Conservation (phyloP, 1,284 basidiomycete genomes). For the Sanghuangporus weigelae region DNA sequence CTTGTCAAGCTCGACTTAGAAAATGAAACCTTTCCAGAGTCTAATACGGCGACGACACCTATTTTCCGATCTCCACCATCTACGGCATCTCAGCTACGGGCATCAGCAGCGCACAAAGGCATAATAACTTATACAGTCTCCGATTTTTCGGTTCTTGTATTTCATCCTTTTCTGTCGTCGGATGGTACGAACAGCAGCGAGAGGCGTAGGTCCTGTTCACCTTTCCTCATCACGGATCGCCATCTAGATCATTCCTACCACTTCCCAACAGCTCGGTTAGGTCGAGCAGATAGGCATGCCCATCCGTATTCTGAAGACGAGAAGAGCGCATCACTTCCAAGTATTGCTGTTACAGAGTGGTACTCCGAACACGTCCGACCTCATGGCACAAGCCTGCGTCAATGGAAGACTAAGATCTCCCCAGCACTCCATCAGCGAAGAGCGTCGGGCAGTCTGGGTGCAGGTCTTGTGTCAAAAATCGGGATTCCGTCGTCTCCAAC, state of each 20-base stretch:
- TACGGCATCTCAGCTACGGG: not conserved
- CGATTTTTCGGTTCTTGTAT: conserved; percentile 52
- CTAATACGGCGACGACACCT: not conserved
- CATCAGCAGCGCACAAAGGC: conserved; percentile 19
- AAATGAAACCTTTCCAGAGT: not conserved
- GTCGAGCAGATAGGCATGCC: conserved; percentile 37
- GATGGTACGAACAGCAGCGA: conserved; percentile 10
- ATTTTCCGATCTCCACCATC: not conserved
- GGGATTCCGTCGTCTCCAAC: conserved; percentile 14
- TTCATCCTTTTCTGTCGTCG: conserved; percentile 25
- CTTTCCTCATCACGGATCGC: conserved; percentile 61
- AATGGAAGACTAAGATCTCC: conserved; percentile 47
- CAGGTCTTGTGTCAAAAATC: conserved; percentile 10
- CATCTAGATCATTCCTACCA: conserved; percentile 48
- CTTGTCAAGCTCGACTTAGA: conserved; percentile 28
- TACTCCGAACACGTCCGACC: conserved; percentile 38
- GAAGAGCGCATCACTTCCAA: conserved; percentile 36
- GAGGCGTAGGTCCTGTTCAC: conserved; percentile 37
- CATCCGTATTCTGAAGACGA: conserved; percentile 19
- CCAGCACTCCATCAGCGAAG: not conserved
- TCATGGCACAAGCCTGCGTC: conserved; percentile 48
- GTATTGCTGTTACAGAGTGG: conserved; percentile 61
- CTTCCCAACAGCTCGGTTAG: conserved; percentile 6
- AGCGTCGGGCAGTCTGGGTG: not conserved
- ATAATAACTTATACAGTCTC: conserved; percentile 29